These are phyloP conservation scores for Parvularia atlantis DNA, from an alignment of 78 protist genomes.

Conservation along the genomic window DNA sequence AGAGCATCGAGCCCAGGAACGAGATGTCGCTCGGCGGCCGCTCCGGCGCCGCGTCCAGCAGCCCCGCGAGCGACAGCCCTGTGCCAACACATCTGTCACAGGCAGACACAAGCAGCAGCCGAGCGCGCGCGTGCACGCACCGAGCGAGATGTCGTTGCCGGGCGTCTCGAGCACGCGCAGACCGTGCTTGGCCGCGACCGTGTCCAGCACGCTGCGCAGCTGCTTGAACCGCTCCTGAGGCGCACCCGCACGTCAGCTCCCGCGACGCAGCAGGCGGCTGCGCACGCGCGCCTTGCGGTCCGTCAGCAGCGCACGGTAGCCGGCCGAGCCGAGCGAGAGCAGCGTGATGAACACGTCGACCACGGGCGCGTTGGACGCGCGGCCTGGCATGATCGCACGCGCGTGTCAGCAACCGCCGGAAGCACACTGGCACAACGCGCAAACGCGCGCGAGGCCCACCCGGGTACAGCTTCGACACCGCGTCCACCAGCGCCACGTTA, in stretches of 20 bases:
- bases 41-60: background rate
- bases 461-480: slow-evolving; percentile 30
- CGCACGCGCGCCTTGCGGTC: slow-evolving; percentile 2
- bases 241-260: background rate
- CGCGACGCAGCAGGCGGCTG: background rate
- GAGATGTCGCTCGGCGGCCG: slow-evolving; percentile 8
- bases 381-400: no score
- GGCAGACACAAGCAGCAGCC: background rate
- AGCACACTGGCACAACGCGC: background rate
- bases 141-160: slow-evolving; percentile 62
- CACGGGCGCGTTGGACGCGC: slow-evolving; percentile 75
- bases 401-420: background rate
- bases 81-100: background rate
- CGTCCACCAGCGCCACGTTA: slow-evolving; percentile 19
- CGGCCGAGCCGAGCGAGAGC: slow-evolving; percentile 72
- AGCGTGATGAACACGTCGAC: slow-evolving; percentile 90
- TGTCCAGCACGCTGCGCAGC: slow-evolving; percentile 3
- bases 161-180: slow-evolving; percentile 57
- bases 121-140: slow-evolving; percentile 2
- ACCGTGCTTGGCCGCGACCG: slow-evolving; percentile 34
- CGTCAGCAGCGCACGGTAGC: slow-evolving; percentile 24
- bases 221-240: slow-evolving; percentile 25
- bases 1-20: slow-evolving; percentile 71
- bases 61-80: no score
- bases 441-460: slow-evolving; percentile 7